Evolutionary conservation across 23 red algal species (phyloP).

Genomic region (Pyropia yezoensis): DNA sequence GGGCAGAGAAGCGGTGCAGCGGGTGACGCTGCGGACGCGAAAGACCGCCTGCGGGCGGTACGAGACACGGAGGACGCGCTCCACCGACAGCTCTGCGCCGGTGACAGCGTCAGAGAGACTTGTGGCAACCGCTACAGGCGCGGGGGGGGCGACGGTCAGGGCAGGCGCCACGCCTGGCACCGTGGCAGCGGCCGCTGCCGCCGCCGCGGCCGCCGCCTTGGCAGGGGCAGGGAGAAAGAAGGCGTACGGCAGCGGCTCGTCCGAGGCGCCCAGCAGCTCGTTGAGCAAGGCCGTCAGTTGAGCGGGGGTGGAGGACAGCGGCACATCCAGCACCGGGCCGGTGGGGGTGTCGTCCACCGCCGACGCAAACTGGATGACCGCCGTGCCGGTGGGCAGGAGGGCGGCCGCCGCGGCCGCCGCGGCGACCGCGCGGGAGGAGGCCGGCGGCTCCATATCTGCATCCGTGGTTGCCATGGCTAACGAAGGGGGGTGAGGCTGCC

Average conservation of each 20-base stretch:
- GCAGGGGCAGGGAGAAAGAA: constrained; percentile 23
- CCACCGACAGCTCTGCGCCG: not conserved
- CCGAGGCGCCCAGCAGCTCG: constrained; percentile 30
- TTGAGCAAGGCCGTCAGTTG: constrained; percentile 59
- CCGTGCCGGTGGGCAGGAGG: not conserved
- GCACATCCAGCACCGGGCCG: constrained; percentile 36
- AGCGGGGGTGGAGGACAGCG: constrained; percentile 31
- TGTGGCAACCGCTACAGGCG: constrained; percentile 1
- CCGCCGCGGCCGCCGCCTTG: not conserved
- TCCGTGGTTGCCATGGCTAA: too few species aligned
- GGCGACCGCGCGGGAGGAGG: too few species aligned
- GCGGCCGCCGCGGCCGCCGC: too few species aligned
- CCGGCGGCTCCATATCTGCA: too few species aligned
- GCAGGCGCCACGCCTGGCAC: too few species aligned
- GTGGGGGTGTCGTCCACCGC: constrained; percentile 14
- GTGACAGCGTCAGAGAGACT: constrained; percentile 8
- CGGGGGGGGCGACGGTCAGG: too few species aligned
- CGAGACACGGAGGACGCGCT: constrained; percentile 41
- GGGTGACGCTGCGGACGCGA: constrained; percentile 57
- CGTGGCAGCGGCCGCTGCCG: too few species aligned
- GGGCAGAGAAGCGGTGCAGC: constrained; percentile 67
- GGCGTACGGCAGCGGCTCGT: constrained; percentile 52
- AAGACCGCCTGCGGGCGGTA: constrained; percentile 80
- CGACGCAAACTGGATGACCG: constrained; percentile 48
- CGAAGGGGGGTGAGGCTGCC: too few species aligned